Percentiles rank a stretch among this genome's conserved stretches.
Evolutionary conservation across 495 filamentous ascomycete species (phyloP).

Genomic region (Lichina pygmaea): DNA sequence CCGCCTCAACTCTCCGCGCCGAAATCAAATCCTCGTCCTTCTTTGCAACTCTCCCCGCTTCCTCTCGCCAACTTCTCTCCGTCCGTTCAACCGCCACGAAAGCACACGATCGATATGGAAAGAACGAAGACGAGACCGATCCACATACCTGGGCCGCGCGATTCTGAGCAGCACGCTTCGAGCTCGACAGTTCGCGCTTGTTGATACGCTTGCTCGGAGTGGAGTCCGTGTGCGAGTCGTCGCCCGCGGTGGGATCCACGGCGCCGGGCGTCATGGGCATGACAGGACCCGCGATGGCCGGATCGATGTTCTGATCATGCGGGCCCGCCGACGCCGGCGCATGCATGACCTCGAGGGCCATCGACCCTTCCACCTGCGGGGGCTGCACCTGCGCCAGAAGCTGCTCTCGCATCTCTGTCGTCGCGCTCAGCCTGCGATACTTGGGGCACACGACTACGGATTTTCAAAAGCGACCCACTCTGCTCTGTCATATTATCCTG

Average conservation of each 20-base stretch:
- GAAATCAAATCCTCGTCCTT: too few species aligned
- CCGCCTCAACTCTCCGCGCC: too few species aligned
- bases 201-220: constrained; percentile 23
- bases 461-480: constrained; percentile 15
- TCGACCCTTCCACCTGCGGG: constrained; percentile 6
- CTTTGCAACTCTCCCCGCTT: too few species aligned
- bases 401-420: constrained; percentile 24
- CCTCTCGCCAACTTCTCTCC: too few species aligned
- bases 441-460: not conserved
- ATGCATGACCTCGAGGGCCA: constrained; percentile 13
- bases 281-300: constrained; percentile 7
- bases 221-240: constrained; percentile 11
- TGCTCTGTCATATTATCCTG: constrained; percentile 23
- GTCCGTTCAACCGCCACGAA: too few species aligned
- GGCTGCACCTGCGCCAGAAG: constrained; percentile 19
- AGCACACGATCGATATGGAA: not conserved
- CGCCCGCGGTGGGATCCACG: constrained; percentile 4
- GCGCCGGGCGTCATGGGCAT: not conserved
- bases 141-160: constrained; percentile 67
- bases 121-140: not conserved
- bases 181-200: constrained; percentile 78
- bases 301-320: constrained; percentile 15
- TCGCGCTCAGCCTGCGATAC: not conserved
- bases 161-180: constrained; percentile 91
- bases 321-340: constrained; percentile 16